Base-by-base conservation (phyloP, 495 filamentous ascomycete species). In the Neurospora terricola region DNA sequence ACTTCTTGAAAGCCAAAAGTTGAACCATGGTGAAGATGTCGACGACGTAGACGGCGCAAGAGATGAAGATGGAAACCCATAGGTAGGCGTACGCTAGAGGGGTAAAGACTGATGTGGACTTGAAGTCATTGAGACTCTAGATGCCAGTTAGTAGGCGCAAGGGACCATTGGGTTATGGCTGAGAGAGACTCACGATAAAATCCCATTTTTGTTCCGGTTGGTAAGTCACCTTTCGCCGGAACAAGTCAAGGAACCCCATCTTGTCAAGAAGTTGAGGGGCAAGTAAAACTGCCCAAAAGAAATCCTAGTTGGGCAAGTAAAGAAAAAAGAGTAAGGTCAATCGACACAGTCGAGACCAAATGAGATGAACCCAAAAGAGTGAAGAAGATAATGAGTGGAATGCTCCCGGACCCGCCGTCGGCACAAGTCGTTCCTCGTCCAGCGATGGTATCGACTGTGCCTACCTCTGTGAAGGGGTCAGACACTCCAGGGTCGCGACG, bases 11-110 rank as follows among this genome's bases (percentile, higher is more conserved):
- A 69, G 88, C 92, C 27, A 99, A 86, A 12, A 99, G 87, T 74
- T 95, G 96, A 82, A 97, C 86, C 70, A 94, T 94, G 16, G 94
- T 98, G 79, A 97, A 98, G 18, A 91, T 92, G 82, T 99, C 96
- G 76, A 94, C 92, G 9, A 84, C 91, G 79, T 97, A 97, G 69
- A 96, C 93, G 54, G 92, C 89, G n/a, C 95, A 38, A 0, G 93
- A 93, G 48, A 97, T 85, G 69, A 95, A 43, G 37, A 94, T 86
- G 72, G 93, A 91, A 38, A 95, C 82, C 84, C 89, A 96, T 73
- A 99, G 86, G 81, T 91, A 94, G 77, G 84, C 88, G 82, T 97
- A 99, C 68, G 95, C 96, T 75, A 97, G 87, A 10, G 86, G 85
- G 0, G 91, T 87, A 73, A 90, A 89, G 82, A 91, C 93, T 6